Evolutionary conservation across 2,329 filamentous ascomycete genomes (phyloP), one percentile per base, ranked within the genome.

Genomic region (Davidsoniella eucalypti): DNA sequence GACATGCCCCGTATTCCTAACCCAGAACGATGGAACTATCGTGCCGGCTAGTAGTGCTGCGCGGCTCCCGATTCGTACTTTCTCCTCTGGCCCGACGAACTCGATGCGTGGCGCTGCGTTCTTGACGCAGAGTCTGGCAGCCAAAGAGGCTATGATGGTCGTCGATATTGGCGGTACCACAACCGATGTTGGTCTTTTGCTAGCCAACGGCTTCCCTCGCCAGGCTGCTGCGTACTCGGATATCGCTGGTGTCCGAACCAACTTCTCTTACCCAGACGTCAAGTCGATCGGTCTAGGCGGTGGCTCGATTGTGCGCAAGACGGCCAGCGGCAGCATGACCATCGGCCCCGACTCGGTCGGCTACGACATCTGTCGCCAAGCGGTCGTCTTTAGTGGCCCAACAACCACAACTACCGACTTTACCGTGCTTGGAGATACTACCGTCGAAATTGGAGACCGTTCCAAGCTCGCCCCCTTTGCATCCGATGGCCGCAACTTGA

Each of bases 141-240:
- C 61, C 2, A 62, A 69, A 50, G 61, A 65, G 0, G 62, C 69
- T 56, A 47, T 44, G 44, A 74, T 82, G 64, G 78, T 82, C 0
- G 72, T 82, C 2, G 79, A 83, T 56, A 74, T 83, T 49, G 79
- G 79, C 0, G 78, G 79, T 2, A 83, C 79, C 0, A 82, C 78
- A 0, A 74, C 76, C 0, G 79, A 82, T 55, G 74, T 80, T 9
- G 77, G 79, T 0, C 61, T 80, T 0, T 60, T 83, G 3, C 67
- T 78, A 5, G 67, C 71, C 0, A 80, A 73, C 45, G 78, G 79
- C 0, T 78, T 82, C 46, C 80, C 79, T 0, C 67, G 77, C 29
- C 75, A 80, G 58, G 71, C 75, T 46, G 73, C 76, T 4, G 75
- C 76, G 0, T 81, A 77, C 54, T 78, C 73, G 33, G 71, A 79